Evolutionary conservation across 352 stramenopile species (phyloP), one percentile per base, ranked within the genome.

Genomic region (Phytophthora multivora): DNA sequence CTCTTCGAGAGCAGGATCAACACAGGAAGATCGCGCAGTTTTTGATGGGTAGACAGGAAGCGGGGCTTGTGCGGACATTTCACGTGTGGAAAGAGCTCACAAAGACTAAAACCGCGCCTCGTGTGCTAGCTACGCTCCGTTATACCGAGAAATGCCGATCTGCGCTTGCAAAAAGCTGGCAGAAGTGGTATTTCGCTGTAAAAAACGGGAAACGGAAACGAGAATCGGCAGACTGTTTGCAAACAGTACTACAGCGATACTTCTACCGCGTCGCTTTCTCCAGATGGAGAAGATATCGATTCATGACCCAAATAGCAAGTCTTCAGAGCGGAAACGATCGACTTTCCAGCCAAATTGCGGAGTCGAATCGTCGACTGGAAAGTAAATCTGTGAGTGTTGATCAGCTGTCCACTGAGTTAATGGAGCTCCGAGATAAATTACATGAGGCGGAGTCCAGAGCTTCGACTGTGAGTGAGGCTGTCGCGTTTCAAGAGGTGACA

Each of bases 21-120:
- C 67, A 83, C 30, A 66, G 61, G 35, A 68, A 65, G 23, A 46
- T 86, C 16, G 36, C 78, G 41, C 60, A 64, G 42, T 75, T 83
- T 12, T 46, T 85, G 38, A 61, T 79, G 59, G 53, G 35, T 2
- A 80, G 58, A 36, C 42, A 78, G 31, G 49, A 66, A 51, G 59
- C 49, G 31, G 33, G n/a, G 0, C 28, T 82, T 5, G 31, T 68
- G 19, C 63, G 61, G 19, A 69, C 45, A 21, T 80, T 89, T 38
- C 18, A 39, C 7, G 54, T 51, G 0, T 87, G 72, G 77, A 69
- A 69, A 48, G n/a, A 66, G 11, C 6, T 58, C 11, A 26, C 38
- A 6, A 19, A n/a, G 8, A 10, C 31, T 0, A 69, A 61, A 38
- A 40, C 36, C 13, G 18, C 8, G 10, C 42, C 48, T 31, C 61